phyloP scores from a whole-genome alignment of 495 filamentous ascomycete genomes.

The Schizothecium vesticola region DNA sequence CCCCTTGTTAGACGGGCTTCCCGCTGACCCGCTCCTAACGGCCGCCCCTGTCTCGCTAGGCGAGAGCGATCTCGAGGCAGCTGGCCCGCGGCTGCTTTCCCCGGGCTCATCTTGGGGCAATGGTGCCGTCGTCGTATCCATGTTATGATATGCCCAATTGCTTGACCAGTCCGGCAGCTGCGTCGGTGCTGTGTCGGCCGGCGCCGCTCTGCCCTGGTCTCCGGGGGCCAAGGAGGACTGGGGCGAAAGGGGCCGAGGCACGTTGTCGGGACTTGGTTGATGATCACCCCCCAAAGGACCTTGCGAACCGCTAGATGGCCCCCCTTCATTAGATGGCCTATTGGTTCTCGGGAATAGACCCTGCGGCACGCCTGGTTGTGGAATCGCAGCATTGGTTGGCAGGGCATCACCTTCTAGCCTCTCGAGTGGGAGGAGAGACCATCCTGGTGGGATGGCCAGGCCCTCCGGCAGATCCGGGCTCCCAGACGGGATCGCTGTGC shows the following conservation, averaged over 20 bases:
- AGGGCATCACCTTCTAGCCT: conserved; percentile 41
- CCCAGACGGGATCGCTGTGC: conserved; percentile 53
- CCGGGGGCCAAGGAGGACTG: background rate
- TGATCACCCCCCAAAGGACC: background rate
- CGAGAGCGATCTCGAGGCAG: background rate
- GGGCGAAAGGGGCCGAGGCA: background rate
- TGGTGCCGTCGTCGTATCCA: background rate
- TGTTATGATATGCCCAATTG: conserved; percentile 16
- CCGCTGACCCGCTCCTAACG: conserved; percentile 3
- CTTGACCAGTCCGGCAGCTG: conserved; percentile 41
- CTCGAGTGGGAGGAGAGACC: conserved; percentile 67
- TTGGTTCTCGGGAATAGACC: background rate
- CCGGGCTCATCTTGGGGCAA: conserved; percentile 7
- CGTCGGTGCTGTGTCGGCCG: conserved; percentile 34
- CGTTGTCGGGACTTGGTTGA: background rate
- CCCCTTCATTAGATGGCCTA: background rate
- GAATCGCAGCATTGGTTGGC: conserved; percentile 17
- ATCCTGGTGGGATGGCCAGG: conserved; percentile 66
- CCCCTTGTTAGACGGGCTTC: conserved; percentile 23
- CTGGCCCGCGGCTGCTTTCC: conserved; percentile 5
- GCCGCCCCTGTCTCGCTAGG: background rate
- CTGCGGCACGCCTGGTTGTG: conserved; percentile 15
- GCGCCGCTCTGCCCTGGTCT: conserved; percentile 10
- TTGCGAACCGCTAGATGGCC: background rate
- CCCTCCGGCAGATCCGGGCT: conserved; percentile 68